A percentile compares a stretch with the other conserved stretches of the same genome.
Evolutionary conservation across 2,329 filamentous ascomycete genomes (phyloP).

Genomic region (Calonectria crousiana): DNA sequence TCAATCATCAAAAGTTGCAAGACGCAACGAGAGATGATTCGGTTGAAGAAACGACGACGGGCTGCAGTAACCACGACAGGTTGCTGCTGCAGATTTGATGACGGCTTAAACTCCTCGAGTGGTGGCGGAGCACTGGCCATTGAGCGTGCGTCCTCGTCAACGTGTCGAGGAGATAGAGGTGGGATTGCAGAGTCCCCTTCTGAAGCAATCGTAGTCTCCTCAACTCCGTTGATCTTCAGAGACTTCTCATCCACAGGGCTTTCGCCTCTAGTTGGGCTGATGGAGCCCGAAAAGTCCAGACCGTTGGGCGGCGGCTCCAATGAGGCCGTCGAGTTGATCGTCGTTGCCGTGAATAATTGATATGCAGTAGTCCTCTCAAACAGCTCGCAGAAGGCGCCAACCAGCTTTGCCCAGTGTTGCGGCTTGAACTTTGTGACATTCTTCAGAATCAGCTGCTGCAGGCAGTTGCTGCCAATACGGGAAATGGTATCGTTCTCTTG

Average conservation of each 20-base stretch:
- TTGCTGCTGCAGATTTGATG: conserved; percentile 82
- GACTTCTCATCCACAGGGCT: conserved; percentile 64
- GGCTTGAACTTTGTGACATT: conserved; percentile 93
- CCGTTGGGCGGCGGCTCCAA: conserved; percentile 66
- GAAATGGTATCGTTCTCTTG: conserved; percentile 99
- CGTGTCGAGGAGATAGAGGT: conserved; percentile 42
- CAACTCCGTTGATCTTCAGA: conserved; percentile 70
- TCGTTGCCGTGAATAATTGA: conserved; percentile 90
- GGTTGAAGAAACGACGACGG: conserved; percentile 95
- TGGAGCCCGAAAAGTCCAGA: conserved; percentile 60
- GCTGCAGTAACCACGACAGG: conserved; percentile 93
- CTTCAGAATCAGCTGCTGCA: conserved; percentile 95
- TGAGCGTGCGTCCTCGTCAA: conserved; percentile 51
- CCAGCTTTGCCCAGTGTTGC: conserved; percentile 93
- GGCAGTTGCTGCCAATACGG: conserved; percentile 96
- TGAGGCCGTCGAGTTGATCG: conserved; percentile 65
- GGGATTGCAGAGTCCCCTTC: conserved; percentile 50
- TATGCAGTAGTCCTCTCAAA: conserved; percentile 96
- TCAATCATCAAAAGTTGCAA: conserved; percentile 99
- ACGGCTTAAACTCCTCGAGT: conserved; percentile 90
- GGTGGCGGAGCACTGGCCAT: conserved; percentile 51
- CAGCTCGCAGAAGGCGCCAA: conserved; percentile 94
- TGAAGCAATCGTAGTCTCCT: conserved; percentile 50
- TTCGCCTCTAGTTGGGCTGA: conserved; percentile 56
- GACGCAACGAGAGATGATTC: conserved; percentile 98